Base-by-base conservation (phyloP, 331 rosid genomes). In the Rosa hybrid region DNA sequence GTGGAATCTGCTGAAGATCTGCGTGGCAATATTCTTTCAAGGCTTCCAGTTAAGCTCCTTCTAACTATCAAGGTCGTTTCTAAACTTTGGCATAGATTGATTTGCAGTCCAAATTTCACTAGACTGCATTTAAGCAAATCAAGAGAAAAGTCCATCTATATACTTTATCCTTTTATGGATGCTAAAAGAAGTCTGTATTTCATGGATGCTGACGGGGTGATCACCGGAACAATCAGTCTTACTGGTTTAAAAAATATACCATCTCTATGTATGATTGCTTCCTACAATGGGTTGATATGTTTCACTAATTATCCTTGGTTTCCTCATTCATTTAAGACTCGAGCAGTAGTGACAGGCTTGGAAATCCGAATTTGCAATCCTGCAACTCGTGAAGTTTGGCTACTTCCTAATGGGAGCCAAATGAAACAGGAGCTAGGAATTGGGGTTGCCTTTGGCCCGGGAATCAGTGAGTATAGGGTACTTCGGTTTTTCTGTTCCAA, bases 341-440 rank as follows among this genome's bases (percentile, higher is more conserved):
- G 12, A 27, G 41, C 41, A 20, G 44, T 12, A 50, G 34, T 30
- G 42, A 62, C 41, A 27, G 86, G 75, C 30, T 68, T 69, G 44
- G 80, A 78, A 60, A 83, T 83, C 74, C 68, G 65, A 25, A 75
- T 83, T 8, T 83, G 83, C 81, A 83, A 83, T 53, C 86, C 83
- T 2, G 71, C 77, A 25, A 83, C 86, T 75, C 74, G 48, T 5
- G 73, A 79, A 68, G 39, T 69, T 34, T 51, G 51, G 9, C 10
- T 74, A 23, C 83, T 83, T 75, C 81, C 83, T 16, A 51, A 25
- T 6, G 77, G 81, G 27, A 74, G 78, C 56, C 76, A 48, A 12
- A 51, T 80, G 5, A 70, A 68, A 41, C 23, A 27, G 45, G 72
- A 68, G 42, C 67, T 65, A 27, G 56, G 71, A 41, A 34, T 79